These are phyloP conservation scores for Clavispora vitiphila DNA, from an alignment of 805 yeast species.

Conservation along the genomic window DNA sequence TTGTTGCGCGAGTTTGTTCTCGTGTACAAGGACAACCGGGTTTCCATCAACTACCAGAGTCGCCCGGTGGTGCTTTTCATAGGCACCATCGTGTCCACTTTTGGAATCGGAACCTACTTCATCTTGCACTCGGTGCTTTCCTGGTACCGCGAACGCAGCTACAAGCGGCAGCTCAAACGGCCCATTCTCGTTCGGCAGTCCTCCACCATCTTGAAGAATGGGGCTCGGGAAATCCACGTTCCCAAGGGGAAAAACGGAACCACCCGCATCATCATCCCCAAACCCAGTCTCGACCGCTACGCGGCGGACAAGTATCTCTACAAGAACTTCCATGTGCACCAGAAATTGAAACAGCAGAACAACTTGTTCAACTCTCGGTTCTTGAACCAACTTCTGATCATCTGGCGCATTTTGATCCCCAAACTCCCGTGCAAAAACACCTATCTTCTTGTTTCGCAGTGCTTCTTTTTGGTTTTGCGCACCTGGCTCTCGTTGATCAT, in stretches of 20 bases:
- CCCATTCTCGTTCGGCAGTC: conserved; percentile 38
- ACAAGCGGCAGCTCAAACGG: conserved; percentile 22
- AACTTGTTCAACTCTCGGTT: conserved; percentile 54
- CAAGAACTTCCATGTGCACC: conserved; percentile 39
- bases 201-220: conserved; percentile 39
- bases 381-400: conserved; percentile 64
- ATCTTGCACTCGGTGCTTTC: conserved; percentile 25
- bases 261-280: conserved; percentile 42
- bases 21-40: conserved; percentile 32
- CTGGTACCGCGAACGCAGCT: conserved; percentile 26
- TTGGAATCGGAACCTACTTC: conserved; percentile 35
- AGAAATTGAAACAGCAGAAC: conserved; percentile 25
- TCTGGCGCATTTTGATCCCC: conserved; percentile 83
- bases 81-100: conserved; percentile 35
- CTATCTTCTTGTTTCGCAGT: conserved; percentile 60
- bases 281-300: conserved; percentile 44
- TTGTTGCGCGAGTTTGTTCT: conserved; percentile 33
- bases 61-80: conserved; percentile 40
- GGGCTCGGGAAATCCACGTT: conserved; percentile 45
- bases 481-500: conserved; percentile 84
- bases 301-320: conserved; percentile 54
- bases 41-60: conserved; percentile 35
- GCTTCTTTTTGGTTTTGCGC: conserved; percentile 68
- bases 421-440: conserved; percentile 63
- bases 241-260: conserved; percentile 37